Conservation (phyloP, 345 rosid genomes). For the Euphorbia lathyris region DNA sequence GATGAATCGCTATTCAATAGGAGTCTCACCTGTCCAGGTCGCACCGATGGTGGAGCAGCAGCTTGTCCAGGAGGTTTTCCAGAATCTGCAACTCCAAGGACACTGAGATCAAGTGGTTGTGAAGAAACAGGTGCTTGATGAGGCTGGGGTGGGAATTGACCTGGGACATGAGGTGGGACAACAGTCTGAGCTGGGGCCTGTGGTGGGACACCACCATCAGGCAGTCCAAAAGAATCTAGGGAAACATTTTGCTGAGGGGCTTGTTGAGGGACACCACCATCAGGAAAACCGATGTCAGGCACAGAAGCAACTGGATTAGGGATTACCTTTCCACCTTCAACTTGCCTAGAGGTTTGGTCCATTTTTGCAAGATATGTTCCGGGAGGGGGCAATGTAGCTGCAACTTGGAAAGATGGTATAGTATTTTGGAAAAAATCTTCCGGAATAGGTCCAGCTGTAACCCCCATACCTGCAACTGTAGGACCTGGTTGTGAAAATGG, state of each 20-base stretch:
- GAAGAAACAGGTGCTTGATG: slow-evolving; percentile 48
- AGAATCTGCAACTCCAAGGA: slow-evolving; percentile 77
- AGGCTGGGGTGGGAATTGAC: slow-evolving; percentile 37
- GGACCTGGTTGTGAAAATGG: slow-evolving; percentile 53
- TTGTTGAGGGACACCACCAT: slow-evolving; percentile 72
- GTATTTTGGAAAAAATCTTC: slow-evolving; percentile 97
- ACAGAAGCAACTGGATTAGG: slow-evolving; percentile 43
- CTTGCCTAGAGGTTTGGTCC: slow-evolving; percentile 56
- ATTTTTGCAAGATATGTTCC: slow-evolving; percentile 79
- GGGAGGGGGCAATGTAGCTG: slow-evolving; percentile 76
- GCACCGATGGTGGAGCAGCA: slow-evolving; percentile 65
- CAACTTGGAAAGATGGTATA: slow-evolving; percentile 83
- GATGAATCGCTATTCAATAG: neutral
- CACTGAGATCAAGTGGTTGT: slow-evolving; percentile 92
- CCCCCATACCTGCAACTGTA: slow-evolving; percentile 38
- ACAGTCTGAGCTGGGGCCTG: slow-evolving; percentile 47
- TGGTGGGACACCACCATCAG: slow-evolving; percentile 89
- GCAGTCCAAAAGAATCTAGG: slow-evolving; percentile 57
- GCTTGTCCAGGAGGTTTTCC: slow-evolving; percentile 56
- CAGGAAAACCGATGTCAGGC: slow-evolving; percentile 67
- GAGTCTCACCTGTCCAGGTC: slow-evolving; percentile 84
- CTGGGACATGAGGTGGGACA: slow-evolving; percentile 35
- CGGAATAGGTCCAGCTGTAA: slow-evolving; percentile 68
- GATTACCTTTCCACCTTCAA: slow-evolving; percentile 32
- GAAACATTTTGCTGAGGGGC: slow-evolving; percentile 47